These are phyloP conservation scores for Pelargonium citronellum DNA, from an alignment of 441 rosid genomes.

Conservation along the genomic window DNA sequence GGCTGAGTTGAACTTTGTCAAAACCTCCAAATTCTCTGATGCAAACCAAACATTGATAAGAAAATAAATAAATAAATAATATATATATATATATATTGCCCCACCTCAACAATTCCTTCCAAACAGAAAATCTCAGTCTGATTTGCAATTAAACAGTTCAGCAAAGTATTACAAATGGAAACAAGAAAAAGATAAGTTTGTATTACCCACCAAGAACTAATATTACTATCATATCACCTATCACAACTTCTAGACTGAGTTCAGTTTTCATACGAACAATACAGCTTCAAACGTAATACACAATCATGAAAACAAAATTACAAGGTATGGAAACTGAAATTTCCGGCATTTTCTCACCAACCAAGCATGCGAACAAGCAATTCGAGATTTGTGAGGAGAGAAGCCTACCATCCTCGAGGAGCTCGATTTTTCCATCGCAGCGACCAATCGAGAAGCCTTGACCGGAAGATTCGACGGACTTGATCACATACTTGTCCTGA, in stretches of 20 bases:
- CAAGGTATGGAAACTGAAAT: neutral
- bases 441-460: constrained; percentile 72
- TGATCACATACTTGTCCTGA: constrained; percentile 65
- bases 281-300: neutral
- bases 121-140: no score
- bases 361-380: constrained; percentile 6
- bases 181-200: no score
- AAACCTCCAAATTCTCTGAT: neutral
- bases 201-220: neutral
- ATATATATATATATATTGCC: neutral
- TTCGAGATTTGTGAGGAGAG: neutral
- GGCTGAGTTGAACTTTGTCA: neutral
- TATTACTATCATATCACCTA: neutral
- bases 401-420: constrained; percentile 38
- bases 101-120: no score
- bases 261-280: neutral
- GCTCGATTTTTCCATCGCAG: constrained; percentile 56
- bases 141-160: no score
- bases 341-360: neutral
- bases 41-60: neutral
- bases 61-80: no score
- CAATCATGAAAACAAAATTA: neutral
- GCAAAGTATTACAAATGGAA: no score
- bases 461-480: constrained; percentile 46
- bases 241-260: neutral